Conservation (phyloP, 148 eudicot species). For the Nepenthes gracilis region DNA sequence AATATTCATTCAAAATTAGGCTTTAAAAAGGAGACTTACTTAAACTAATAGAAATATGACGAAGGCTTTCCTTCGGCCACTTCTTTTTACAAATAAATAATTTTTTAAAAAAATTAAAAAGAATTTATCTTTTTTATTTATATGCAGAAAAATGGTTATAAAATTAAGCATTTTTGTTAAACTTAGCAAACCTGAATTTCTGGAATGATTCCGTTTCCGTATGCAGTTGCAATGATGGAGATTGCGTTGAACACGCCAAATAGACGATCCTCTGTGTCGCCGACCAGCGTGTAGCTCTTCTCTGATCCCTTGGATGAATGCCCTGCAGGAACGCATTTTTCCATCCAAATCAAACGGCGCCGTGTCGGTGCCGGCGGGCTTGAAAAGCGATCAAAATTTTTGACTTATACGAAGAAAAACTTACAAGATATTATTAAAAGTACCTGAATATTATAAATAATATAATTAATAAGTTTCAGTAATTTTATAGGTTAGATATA, state of each 20-base stretch:
- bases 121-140: too few relatives aligned
- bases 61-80: too few relatives aligned
- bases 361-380: too few relatives aligned
- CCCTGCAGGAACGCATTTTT: slow-evolving; percentile 20
- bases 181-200: slow-evolving; percentile 48
- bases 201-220: slow-evolving; percentile 70
- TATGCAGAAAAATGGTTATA: too few relatives aligned
- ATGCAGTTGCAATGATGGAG: slow-evolving; percentile 55
- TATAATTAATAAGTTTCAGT: background rate
- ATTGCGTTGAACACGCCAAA: slow-evolving; percentile 54
- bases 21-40: too few relatives aligned
- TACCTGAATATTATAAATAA: background rate
- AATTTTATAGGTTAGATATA: too few relatives aligned
- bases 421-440: background rate
- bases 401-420: background rate
- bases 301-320: slow-evolving; percentile 31
- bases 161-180: background rate
- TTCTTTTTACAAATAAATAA: too few relatives aligned
- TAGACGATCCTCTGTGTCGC: slow-evolving; percentile 22
- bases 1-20: too few relatives aligned
- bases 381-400: background rate
- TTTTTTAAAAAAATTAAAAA: too few relatives aligned
- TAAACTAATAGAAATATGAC: too few relatives aligned
- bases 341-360: background rate
- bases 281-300: slow-evolving; percentile 36